phyloP scores from a whole-genome alignment of 805 yeast species.

The Lipomyces starkeyi region DNA sequence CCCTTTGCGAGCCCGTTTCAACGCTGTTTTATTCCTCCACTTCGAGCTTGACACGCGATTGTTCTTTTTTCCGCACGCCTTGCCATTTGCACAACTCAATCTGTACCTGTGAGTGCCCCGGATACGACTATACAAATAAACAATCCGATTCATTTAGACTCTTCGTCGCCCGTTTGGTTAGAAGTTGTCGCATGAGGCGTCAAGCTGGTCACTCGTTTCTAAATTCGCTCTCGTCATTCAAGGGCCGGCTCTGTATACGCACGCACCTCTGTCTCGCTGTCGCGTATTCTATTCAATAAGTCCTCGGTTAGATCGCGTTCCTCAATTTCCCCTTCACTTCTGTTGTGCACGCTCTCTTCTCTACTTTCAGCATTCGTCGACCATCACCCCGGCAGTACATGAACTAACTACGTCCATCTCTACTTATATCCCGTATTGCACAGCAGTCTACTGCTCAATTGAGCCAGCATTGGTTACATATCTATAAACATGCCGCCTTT shows the following conservation, averaged over 20 bases:
- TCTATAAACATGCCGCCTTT: constrained; percentile 13
- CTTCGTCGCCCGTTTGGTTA: neutral
- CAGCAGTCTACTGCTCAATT: constrained; percentile 4
- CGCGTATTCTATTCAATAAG: too few species aligned
- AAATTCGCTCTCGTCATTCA: too few species aligned
- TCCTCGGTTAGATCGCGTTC: too few species aligned
- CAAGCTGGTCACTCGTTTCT: neutral
- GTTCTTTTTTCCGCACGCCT: neutral
- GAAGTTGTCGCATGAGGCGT: neutral
- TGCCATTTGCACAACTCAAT: neutral
- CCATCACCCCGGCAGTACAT: neutral
- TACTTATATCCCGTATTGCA: neutral
- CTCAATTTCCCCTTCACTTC: neutral
- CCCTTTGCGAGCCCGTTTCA: neutral
- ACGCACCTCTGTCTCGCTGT: too few species aligned
- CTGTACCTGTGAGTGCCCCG: neutral
- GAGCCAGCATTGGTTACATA: neutral
- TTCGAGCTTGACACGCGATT: neutral
- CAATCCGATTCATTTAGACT: too few species aligned
- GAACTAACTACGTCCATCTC: neutral
- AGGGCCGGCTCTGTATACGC: too few species aligned
- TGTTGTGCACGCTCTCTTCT: neutral
- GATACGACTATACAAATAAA: neutral
- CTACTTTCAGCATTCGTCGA: neutral
- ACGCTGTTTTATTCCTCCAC: neutral